A percentile compares a stretch with the other conserved stretches of the same genome.
Evolutionary conservation across 1,284 basidiomycete species (phyloP).

Genomic region (Trametes versicolor): DNA sequence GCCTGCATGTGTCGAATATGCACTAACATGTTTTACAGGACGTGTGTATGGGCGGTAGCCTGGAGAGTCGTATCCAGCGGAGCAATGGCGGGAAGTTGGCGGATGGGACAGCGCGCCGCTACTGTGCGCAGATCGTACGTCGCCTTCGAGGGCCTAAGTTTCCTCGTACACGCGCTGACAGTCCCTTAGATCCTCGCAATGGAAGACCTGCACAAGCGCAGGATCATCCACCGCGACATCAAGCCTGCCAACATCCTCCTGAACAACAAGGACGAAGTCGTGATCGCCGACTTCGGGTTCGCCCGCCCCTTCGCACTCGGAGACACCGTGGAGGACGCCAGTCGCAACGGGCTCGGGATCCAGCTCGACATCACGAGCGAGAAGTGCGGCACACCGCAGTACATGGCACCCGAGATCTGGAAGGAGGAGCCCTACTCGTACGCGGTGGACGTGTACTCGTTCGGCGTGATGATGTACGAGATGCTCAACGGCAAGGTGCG

Average conservation of each 20-base stretch:
- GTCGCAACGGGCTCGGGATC: not conserved
- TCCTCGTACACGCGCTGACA: slow-evolving; percentile 49
- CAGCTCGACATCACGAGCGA: slow-evolving; percentile 4
- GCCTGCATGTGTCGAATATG: not conserved
- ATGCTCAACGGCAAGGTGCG: slow-evolving; percentile 59
- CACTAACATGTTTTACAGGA: slow-evolving; percentile 20
- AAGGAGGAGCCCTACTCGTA: slow-evolving; percentile 57
- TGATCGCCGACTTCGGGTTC: slow-evolving; percentile 73
- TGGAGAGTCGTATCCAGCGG: slow-evolving; percentile 25
- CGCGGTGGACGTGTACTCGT: slow-evolving; percentile 50
- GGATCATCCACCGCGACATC: slow-evolving; percentile 45
- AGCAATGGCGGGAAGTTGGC: slow-evolving; percentile 11
- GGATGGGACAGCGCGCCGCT: slow-evolving; percentile 16
- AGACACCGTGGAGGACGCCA: slow-evolving; percentile 45
- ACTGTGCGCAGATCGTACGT: slow-evolving; percentile 38
- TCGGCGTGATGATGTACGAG: slow-evolving; percentile 68
- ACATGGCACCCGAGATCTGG: slow-evolving; percentile 70
- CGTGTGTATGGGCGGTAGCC: slow-evolving; percentile 27
- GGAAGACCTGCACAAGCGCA: slow-evolving; percentile 54
- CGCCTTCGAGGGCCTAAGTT: not conserved
- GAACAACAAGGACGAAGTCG: slow-evolving; percentile 68
- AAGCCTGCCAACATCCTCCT: slow-evolving; percentile 73
- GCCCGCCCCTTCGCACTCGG: slow-evolving; percentile 59
- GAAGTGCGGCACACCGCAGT: slow-evolving; percentile 51
- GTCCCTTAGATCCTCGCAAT: slow-evolving; percentile 28